Evolutionary conservation across 1,139 yeast genomes (phyloP).

Genomic region (Geotrichum australiense): DNA sequence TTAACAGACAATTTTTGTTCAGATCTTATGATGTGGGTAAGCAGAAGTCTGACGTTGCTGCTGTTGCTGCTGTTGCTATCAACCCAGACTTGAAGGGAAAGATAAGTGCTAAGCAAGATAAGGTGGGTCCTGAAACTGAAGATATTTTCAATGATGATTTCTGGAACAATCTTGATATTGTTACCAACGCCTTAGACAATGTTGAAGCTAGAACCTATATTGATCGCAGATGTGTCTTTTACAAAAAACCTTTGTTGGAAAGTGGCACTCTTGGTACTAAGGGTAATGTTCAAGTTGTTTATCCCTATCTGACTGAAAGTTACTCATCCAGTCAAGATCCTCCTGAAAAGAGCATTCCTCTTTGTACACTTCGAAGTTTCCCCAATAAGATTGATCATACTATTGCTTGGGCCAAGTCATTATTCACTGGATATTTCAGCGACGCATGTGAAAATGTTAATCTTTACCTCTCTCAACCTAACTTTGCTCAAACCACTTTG

Average conservation of each 20-base stretch:
- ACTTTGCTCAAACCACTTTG: conserved; percentile 82
- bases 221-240: conserved; percentile 93
- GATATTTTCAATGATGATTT: conserved; percentile 76
- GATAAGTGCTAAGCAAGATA: conserved; percentile 69
- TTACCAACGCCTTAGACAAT: conserved; percentile 93
- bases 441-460: conserved; percentile 93
- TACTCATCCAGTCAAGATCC: conserved; percentile 97
- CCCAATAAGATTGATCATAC: conserved; percentile 98
- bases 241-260: conserved; percentile 83
- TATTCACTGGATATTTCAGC: conserved; percentile 88
- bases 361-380: conserved; percentile 94
- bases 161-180: conserved; percentile 79
- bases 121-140: conserved; percentile 92
- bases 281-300: conserved; percentile 95
- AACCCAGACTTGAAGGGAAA: conserved; percentile 77
- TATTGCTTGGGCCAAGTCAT: conserved; percentile 96
- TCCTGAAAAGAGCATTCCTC: conserved; percentile 94
- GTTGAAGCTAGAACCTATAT: conserved; percentile 97
- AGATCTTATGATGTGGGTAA: conserved; percentile 91
- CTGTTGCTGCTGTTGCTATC: conserved; percentile 74
- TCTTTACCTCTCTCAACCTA: conserved; percentile 82
- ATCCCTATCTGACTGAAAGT: conserved; percentile 89
- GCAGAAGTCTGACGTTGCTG: conserved; percentile 86
- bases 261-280: conserved; percentile 97
- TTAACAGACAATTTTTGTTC: conserved; percentile 93